These are phyloP conservation scores for Immersiella caudata DNA, from an alignment of 495 filamentous ascomycete species.

Conservation along the genomic window DNA sequence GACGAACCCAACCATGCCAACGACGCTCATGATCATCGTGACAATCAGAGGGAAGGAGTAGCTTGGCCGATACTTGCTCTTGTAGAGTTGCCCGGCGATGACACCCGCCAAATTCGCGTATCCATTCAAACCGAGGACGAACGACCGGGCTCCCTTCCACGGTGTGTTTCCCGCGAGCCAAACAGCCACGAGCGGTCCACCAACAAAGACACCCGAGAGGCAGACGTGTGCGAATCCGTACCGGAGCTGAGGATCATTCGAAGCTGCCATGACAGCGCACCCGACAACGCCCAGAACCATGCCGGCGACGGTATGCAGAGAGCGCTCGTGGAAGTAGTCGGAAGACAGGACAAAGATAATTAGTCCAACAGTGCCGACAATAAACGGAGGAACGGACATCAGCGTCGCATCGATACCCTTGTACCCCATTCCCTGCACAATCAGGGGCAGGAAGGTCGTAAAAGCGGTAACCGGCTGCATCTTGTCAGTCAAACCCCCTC, in stretches of 20 bases:
- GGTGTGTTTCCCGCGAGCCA: constrained; percentile 29
- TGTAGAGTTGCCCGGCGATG: constrained; percentile 42
- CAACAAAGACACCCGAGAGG: constrained; percentile 23
- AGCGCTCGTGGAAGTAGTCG: constrained; percentile 49
- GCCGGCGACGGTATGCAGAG: constrained; percentile 51
- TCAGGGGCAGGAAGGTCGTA: constrained; percentile 39
- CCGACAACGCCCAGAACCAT: constrained; percentile 52
- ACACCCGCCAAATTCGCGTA: constrained; percentile 43
- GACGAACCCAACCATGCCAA: constrained; percentile 29
- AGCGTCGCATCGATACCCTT: constrained; percentile 54
- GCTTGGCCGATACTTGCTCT: constrained; percentile 37
- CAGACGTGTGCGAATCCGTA: constrained; percentile 26
- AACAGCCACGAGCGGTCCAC: constrained; percentile 22
- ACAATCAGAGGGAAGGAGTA: constrained; percentile 39
- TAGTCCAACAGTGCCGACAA: constrained; percentile 35
- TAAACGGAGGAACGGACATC: constrained; percentile 58
- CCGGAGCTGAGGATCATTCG: constrained; percentile 21
- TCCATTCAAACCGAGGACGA: constrained; percentile 37
- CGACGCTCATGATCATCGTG: constrained; percentile 39
- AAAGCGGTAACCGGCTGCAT: constrained; percentile 35
- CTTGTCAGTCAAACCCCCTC: constrained; percentile 1
- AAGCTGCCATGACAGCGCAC: constrained; percentile 34
- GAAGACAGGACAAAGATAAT: constrained; percentile 49
- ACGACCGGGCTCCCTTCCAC: constrained; percentile 27
- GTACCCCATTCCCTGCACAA: constrained; percentile 45